Conservation (phyloP, 331 rosid species). For the Phaseolus coccineus region DNA sequence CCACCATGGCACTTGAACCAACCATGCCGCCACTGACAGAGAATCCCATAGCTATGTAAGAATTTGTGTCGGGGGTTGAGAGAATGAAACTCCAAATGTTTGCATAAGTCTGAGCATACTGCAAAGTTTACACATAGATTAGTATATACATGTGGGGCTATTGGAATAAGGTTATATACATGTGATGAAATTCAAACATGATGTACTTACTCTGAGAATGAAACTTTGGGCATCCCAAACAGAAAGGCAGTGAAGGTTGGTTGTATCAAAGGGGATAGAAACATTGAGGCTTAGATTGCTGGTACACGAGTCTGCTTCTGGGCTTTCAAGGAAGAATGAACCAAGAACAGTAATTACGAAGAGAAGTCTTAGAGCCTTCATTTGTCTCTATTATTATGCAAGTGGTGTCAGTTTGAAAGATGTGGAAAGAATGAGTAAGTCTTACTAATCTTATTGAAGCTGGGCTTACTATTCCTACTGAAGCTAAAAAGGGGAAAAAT, state of each 20-base stretch:
- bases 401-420: constrained; percentile 26
- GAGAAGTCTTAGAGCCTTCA: constrained; percentile 52
- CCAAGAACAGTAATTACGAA: constrained; percentile 46
- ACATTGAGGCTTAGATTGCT: constrained; percentile 52
- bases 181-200: constrained; percentile 14
- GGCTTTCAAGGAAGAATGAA: constrained; percentile 47
- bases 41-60: constrained; percentile 80
- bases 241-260: constrained; percentile 64
- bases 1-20: constrained; percentile 83
- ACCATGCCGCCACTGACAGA: constrained; percentile 70
- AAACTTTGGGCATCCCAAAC: constrained; percentile 75
- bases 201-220: constrained; percentile 73
- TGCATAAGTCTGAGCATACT: constrained; percentile 59
- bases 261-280: constrained; percentile 59
- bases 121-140: constrained; percentile 36
- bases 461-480: constrained; percentile 19
- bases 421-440: constrained; percentile 16
- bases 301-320: constrained; percentile 70
- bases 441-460: constrained; percentile 26
- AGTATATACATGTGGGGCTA: neutral
- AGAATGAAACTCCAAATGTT: constrained; percentile 77
- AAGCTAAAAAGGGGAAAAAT: constrained; percentile 18
- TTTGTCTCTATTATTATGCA: constrained; percentile 35
- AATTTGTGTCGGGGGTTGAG: constrained; percentile 65
- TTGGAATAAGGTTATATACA: constrained; percentile 7